Base-by-base conservation (phyloP, 257 asterid genomes). In the Nicotiana attenuata region DNA sequence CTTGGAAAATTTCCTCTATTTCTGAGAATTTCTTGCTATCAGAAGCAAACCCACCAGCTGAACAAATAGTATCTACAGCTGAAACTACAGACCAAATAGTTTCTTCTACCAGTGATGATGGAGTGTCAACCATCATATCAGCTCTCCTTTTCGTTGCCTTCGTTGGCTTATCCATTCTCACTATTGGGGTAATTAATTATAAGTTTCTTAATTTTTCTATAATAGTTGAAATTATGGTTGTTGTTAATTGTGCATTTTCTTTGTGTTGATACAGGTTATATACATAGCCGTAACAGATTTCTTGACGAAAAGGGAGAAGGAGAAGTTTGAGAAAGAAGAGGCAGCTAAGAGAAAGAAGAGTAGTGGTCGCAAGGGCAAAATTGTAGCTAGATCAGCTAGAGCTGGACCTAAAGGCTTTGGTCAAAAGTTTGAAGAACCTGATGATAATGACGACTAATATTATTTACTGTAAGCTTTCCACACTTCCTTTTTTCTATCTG, bases 361-460 rank as follows among this genome's bases (percentile, higher is more conserved):
- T 24, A 67, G 87, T 24, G 84, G 91, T 1, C 90, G 91, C 78
- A 90, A 83, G 53, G 91, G 92, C n/a, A 91, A 82, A 60, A 75
- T 87, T 7, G 83, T 84, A 76, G 89, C 88, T 0, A 85, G 91
- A 68, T 41, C 50, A 9, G 84, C 91, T 31, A 82, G 93, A 65
- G 90, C 71, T 17, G 94, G 96, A 15, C 99, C 99, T 0, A 87
- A 88, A 88, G 99, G 99, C 0, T 96, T 96, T n/a, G 99, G 99
- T 0, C 97, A 94, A 84, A 94, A 91, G 85, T 50, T 88, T 3
- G 90, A 86, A 9, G 90, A 87, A 31, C 82, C 77, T 20, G 90
- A 88, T 26, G 90, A 82, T 50, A 81, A 65, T 56, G 93, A 88
- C 35, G 87, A 65, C 26, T 59, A 60, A 35, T 82, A 52, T 16